These are phyloP conservation scores for Lycium ferocissimum DNA, from an alignment of 257 asterid species.

Conservation along the genomic window DNA sequence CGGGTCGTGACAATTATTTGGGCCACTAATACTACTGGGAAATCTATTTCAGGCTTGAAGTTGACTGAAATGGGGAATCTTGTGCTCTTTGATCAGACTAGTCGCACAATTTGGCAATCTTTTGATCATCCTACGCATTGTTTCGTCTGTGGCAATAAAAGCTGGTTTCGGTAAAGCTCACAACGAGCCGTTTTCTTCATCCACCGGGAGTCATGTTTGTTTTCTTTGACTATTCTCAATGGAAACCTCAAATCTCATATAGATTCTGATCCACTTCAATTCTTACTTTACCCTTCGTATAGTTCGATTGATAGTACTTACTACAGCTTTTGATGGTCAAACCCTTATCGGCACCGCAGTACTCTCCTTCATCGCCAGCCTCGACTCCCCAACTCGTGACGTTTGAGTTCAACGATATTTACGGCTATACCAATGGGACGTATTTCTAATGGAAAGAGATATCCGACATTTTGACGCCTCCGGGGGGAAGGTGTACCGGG, in stretches of 20 bases:
- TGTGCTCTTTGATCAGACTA: conserved; percentile 17
- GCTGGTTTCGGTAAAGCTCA: not conserved
- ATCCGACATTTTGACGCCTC: not conserved
- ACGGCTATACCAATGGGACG: not conserved
- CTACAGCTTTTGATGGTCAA: not conserved
- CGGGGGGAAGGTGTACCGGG: not conserved
- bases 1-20: too few species aligned
- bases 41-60: conserved; percentile 32
- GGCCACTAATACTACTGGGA: conserved; percentile 37
- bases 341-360: not conserved
- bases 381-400: not conserved
- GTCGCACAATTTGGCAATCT: conserved; percentile 37
- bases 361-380: too few species aligned
- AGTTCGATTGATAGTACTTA: accelerated
- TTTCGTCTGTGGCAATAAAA: not conserved
- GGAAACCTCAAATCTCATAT: not conserved
- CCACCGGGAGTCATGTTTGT: not conserved
- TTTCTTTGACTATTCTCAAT: not conserved
- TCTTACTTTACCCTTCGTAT: not conserved
- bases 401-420: conserved; percentile 20
- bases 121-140: conserved; percentile 34
- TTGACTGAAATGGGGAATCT: conserved; percentile 33
- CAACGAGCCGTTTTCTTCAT: not conserved
- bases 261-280: not conserved
- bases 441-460: not conserved